These are phyloP conservation scores for Termitomyces sp. DNA, from an alignment of 768 basidiomycete genomes.

Conservation along the genomic window DNA sequence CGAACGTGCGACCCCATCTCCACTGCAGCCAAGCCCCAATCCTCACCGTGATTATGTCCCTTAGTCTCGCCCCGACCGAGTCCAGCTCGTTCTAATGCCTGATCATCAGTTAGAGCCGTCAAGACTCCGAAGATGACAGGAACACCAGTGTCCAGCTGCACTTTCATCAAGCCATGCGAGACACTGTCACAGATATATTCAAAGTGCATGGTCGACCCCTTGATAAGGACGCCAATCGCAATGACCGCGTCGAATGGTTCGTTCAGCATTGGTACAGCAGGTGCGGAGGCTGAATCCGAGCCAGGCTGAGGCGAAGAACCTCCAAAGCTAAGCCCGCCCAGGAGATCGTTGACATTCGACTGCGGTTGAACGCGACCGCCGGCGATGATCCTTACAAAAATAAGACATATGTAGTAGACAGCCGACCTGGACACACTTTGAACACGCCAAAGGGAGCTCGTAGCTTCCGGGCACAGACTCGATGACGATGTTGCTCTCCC, in stretches of 20 bases:
- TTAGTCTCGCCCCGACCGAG: conserved; percentile 62
- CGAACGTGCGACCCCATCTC: conserved; percentile 76
- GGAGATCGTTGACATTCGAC: conserved; percentile 75
- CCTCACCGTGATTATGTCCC: conserved; percentile 97
- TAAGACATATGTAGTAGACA: conserved; percentile 6
- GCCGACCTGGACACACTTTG: conserved; percentile 51
- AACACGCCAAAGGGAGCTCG: conserved; percentile 86
- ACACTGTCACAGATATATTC: conserved; percentile 98
- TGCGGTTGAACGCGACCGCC: conserved; percentile 81
- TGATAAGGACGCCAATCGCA: conserved; percentile 97
- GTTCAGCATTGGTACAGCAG: conserved; percentile 31
- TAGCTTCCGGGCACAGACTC: conserved; percentile 94
- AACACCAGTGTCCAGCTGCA: conserved; percentile 89
- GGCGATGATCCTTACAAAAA: conserved; percentile 58
- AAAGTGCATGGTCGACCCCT: conserved; percentile 98
- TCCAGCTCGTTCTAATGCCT: conserved; percentile 93
- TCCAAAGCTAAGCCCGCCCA: conserved; percentile 55
- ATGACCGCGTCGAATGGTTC: conserved; percentile 92
- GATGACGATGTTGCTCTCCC: conserved; percentile 83
- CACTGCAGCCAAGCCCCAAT: conserved; percentile 96
- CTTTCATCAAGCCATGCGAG: conserved; percentile 89
- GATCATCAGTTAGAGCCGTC: conserved; percentile 88
- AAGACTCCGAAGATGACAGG: conserved; percentile 97
- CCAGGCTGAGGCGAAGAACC: conserved; percentile 38
- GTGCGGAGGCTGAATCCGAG: conserved; percentile 44